Evolutionary conservation across 2,329 filamentous ascomycete species (phyloP), one percentile per base, ranked within the genome.

Genomic region (Penicillium fuscoglaucum): DNA sequence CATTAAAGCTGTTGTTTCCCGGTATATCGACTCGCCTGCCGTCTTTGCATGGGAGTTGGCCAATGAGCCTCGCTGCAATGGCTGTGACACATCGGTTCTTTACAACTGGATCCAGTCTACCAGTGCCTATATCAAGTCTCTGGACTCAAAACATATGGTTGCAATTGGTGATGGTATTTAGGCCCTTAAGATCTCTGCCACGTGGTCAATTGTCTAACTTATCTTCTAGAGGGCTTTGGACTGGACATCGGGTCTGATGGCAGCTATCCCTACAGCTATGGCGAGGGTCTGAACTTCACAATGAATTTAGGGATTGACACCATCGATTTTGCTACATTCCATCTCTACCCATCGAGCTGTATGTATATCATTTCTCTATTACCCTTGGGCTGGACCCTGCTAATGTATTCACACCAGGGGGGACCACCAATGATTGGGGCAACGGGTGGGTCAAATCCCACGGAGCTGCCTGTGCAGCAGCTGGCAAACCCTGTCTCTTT

Each of bases 21-120:
- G 87, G 12, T 89, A 88, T 74, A 81, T 77, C 46, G 75, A 79
- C 60, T 87, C 84, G 0, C 74, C 82, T 0, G 81, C 87, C 0
- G 80, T 90, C 47, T 84, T 89, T 62, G 84, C 85, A 0, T 90
- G 87, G 87, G 87, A 90, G 66, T 76, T 90, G 1, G 83, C 79
- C 57, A 90, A 90, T 63, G 87, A 90, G 72, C 83, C 86, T 17
- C 79, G 87, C 59, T 89, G 86, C 74, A 77, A 80, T 15, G 81
- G 83, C 13, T 90, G 87, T 68, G 74, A 77, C 41, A 82, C 83
- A 1, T 78, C 80, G 8, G 79, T 87, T 24, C 78, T 89, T 59
- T 81, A 79, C 37, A 77, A 82, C 46, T 90, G 87, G 87, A 85
- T 85, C 19, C 74, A 78, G 41, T 72, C 73, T 6, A 84, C 81